Evolutionary conservation across 306 rosid species (phyloP), one percentile per base, ranked within the genome.

Genomic region (Acmispon strigosus): DNA sequence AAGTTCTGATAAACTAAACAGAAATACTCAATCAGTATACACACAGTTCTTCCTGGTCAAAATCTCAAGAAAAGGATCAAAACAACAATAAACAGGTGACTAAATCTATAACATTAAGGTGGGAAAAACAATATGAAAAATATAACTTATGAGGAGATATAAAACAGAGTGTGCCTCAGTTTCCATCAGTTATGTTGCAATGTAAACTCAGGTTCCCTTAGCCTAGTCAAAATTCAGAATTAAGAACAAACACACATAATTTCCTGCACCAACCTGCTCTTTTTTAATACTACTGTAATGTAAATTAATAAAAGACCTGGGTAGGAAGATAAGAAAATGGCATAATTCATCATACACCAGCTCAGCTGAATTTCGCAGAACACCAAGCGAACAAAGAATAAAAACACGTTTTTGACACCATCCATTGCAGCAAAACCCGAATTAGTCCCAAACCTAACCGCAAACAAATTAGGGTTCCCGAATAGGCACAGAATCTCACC

Each of bases 401-500:
- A 64, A 37, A 37, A 7, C 17, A 22, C 27, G 34, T 27, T 27
- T 27, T 27, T 27, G 34, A 27, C 34, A 27, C 4, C 34, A 27
- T 4, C 34, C 24, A 22, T 22, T 27, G 52, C 55, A 74, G 20
- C 32, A 69, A 22, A 66, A 44, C 59, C 8, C 2, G 16, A 71
- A 57, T 20, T 17, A 3, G 19, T 52, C 59, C 49, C 10, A 49
- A 59, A 51, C 0, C 45, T 7, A 52, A 36, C 36, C 10, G 13
- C 8, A 34, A 76, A 41, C 6, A 72, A 72, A 63, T 76, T 83
- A 80, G 81, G 79, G 68, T 82, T 81, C 66, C 7, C 0, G 9
- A 66, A 82, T 5, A 20, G 24, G 47, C 16, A 56, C 72, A 39
- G 14, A 62, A 37, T 66, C 92, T 86, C 81, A 92, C 98, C 98